Evolutionary conservation across 768 basidiomycete genomes (phyloP).

Genomic region (Terana coerulea): DNA sequence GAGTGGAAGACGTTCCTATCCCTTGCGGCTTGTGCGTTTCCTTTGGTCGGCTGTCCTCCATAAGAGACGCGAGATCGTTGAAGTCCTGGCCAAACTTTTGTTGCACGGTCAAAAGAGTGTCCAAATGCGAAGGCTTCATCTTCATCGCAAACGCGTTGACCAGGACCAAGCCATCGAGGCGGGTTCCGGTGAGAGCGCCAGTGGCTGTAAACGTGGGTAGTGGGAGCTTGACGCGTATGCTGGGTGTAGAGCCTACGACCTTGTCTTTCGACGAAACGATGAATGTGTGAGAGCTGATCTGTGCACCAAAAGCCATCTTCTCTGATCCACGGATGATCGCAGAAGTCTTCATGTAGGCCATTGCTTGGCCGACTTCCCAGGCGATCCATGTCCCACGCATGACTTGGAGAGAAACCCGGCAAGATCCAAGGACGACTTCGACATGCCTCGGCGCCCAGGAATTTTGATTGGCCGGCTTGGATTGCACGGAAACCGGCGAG

Average conservation of each 20-base stretch:
- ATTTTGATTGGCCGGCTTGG: slow-evolving; percentile 32
- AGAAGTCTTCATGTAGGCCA: slow-evolving; percentile 44
- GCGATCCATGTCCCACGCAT: slow-evolving; percentile 89
- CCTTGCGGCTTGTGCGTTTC: too few relatives aligned
- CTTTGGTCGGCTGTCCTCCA: slow-evolving; percentile 54
- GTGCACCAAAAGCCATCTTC: slow-evolving; percentile 56
- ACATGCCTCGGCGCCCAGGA: slow-evolving; percentile 34
- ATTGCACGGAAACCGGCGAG: not conserved
- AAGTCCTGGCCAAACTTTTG: slow-evolving; percentile 90
- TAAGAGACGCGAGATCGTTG: slow-evolving; percentile 67
- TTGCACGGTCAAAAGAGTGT: slow-evolving; percentile 77
- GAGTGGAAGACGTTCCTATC: not conserved
- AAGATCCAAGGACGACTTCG: slow-evolving; percentile 46
- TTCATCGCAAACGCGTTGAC: slow-evolving; percentile 69
- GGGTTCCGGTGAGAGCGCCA: slow-evolving; percentile 48
- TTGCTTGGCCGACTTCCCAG: slow-evolving; percentile 56
- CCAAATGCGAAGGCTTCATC: slow-evolving; percentile 81
- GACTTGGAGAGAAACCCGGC: slow-evolving; percentile 68
- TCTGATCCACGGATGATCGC: slow-evolving; percentile 27
- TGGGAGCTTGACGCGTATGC: slow-evolving; percentile 53
- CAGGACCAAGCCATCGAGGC: slow-evolving; percentile 51
- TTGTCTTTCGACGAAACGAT: slow-evolving; percentile 47
- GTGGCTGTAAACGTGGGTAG: slow-evolving; percentile 65
- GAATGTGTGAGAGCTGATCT: slow-evolving; percentile 57
- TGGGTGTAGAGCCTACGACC: slow-evolving; percentile 30